These are phyloP conservation scores for Ogataea degrootiae DNA, from an alignment of 805 yeast species.

Conservation along the genomic window DNA sequence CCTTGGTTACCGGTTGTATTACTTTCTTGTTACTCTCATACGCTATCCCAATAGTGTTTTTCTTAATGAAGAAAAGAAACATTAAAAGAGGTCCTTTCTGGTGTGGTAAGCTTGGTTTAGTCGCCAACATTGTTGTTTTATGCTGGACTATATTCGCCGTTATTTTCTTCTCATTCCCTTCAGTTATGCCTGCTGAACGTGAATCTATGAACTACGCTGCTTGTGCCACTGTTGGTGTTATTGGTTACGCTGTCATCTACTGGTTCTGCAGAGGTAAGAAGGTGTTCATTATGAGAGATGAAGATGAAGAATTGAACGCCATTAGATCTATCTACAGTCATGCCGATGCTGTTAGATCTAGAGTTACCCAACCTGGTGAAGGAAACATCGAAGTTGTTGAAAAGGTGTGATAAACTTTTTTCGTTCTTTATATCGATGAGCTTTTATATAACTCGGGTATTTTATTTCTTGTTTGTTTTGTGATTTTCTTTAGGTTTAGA, in stretches of 20 bases:
- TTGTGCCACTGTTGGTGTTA: constrained; percentile 48
- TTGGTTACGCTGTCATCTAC: constrained; percentile 40
- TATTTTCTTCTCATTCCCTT: constrained; percentile 62
- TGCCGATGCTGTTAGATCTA: background rate
- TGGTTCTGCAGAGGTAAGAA: constrained; percentile 43
- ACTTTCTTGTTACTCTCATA: constrained; percentile 56
- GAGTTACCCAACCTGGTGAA: background rate
- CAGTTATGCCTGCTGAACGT: constrained; percentile 54
- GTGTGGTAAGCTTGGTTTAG: constrained; percentile 50
- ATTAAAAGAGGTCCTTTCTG: constrained; percentile 65
- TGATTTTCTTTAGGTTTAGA: background rate
- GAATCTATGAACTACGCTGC: constrained; percentile 65
- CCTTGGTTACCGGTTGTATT: constrained; percentile 59
- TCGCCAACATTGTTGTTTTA: constrained; percentile 46
- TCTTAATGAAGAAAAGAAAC: constrained; percentile 45
- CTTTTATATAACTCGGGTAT: background rate
- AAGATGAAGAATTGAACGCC: constrained; percentile 4
- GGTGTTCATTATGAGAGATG: constrained; percentile 15
- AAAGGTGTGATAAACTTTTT: background rate
- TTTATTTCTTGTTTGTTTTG: background rate
- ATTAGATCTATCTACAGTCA: constrained; percentile 1
- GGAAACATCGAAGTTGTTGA: background rate
- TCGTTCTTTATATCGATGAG: background rate
- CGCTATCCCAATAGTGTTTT: constrained; percentile 47
- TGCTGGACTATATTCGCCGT: constrained; percentile 56